Percentiles rank a stretch among this genome's conserved stretches.
Conservation (phyloP, 2,329 filamentous ascomycete species). For the Exophiala bonariae region DNA sequence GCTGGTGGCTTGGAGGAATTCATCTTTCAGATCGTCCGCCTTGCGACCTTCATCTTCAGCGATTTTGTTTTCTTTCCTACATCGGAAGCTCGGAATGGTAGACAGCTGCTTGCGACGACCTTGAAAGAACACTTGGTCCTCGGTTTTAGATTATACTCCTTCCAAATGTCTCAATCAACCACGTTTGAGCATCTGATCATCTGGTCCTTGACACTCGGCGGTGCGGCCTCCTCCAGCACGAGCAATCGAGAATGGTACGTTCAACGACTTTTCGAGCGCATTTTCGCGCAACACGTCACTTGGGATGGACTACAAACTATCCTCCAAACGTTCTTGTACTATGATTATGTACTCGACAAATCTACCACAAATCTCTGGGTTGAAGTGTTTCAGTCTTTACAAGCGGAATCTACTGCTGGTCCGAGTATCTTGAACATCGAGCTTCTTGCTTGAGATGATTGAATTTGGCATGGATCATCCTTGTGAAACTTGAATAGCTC, state of each 20-base stretch:
- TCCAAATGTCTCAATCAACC: neutral
- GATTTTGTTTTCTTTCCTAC: conserved; percentile 4
- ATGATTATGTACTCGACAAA: neutral
- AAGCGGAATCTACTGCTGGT: too few species aligned
- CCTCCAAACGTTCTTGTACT: neutral
- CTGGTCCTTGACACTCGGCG: conserved; percentile 5
- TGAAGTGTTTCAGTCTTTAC: neutral
- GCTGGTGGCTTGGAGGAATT: neutral
- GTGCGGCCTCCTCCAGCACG: conserved; percentile 1
- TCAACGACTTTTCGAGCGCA: conserved; percentile 10
- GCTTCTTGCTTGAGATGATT: too few species aligned
- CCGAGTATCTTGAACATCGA: too few species aligned
- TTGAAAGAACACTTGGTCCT: neutral
- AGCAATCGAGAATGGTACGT: conserved; percentile 1
- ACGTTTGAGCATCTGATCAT: conserved; percentile 1
- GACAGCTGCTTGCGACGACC: neutral
- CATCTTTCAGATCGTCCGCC: neutral
- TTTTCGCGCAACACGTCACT: conserved; percentile 18
- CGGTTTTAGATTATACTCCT: neutral
- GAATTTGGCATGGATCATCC: too few species aligned
- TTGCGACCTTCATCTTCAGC: conserved; percentile 3
- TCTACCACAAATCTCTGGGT: conserved; percentile 1
- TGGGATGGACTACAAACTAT: neutral
- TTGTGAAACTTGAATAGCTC: too few species aligned
- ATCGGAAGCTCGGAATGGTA: neutral